A percentile compares a stretch with the other conserved stretches of the same genome.
Evolutionary conservation across 257 asterid genomes (phyloP).

Genomic region (Cynanchum wilfordii): DNA sequence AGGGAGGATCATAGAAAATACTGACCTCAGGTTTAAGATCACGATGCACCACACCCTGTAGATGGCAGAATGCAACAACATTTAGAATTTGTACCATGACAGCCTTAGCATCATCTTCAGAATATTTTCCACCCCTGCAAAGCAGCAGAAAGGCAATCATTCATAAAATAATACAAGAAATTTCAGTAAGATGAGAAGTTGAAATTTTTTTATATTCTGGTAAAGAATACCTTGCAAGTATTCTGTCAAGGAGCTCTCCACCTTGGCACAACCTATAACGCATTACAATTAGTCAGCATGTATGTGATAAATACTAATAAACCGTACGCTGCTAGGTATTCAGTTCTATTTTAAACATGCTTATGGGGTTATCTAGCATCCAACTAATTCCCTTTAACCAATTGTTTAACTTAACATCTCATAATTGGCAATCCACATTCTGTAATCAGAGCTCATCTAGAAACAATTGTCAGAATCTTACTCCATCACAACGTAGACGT

Average conservation of each 20-base stretch:
- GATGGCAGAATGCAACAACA: conserved; percentile 48
- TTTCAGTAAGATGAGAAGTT: conserved; percentile 3
- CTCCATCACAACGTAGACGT: conserved; percentile 69
- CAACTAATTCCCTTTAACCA: background rate
- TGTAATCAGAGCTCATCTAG: background rate
- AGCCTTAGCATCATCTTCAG: conserved; percentile 58
- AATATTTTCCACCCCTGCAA: conserved; percentile 51
- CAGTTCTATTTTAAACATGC: background rate
- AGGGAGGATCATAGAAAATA: background rate
- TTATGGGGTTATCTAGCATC: background rate
- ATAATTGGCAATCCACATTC: background rate
- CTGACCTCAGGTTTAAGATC: conserved; percentile 77
- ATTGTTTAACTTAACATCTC: too few species aligned
- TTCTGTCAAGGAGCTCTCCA: conserved; percentile 69
- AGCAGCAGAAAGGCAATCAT: conserved; percentile 1
- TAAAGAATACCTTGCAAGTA: conserved; percentile 46
- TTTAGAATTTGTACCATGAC: conserved; percentile 56
- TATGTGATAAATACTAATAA: background rate
- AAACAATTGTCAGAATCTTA: conserved; percentile 29
- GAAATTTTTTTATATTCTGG: background rate
- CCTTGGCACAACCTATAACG: conserved; percentile 65
- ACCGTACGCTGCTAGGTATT: background rate
- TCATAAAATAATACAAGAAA: background rate
- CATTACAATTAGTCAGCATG: conserved; percentile 1
- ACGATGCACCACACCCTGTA: conserved; percentile 74